Base-by-base conservation (phyloP, 176 grass and related monocot genomes). In the Musa itinerans region DNA sequence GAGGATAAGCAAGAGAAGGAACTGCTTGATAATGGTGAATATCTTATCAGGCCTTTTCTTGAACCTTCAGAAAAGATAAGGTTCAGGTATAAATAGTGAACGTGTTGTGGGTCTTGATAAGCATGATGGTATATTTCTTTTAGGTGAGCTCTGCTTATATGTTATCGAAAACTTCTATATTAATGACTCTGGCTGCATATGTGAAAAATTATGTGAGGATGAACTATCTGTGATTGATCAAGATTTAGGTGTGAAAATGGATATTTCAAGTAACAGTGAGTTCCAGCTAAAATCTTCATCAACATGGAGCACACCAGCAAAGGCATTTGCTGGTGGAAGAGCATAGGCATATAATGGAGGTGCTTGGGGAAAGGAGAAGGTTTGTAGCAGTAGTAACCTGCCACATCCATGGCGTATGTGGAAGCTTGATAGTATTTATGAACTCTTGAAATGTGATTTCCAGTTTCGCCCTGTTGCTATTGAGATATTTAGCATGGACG, bases 401-500 rank as follows among this genome's bases (percentile, higher is more conserved):
- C 91, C 88, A 64, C 96, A 99, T 80, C 89, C 88, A 48, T 99
- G 96, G 96, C 91, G 94, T 83, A 99, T 92, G 91, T 99, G 96
- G 96, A 99, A 99, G 79, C 83, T 99, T 65, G 96, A 99, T 85
- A 95, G 96, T 70, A 91, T 99, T 74, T 89, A 94, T 83, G 91
- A 99, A 78, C 85, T 99, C 78, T 79, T 99, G 50, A 99, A 94
- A 89, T 86, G 91, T 64, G 96, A 99, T 79, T 99, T 92, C 65
- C 91, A 99, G 78, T 89, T 99, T 68, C 86, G 96, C n/a, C 89
- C 96, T 48, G 96, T 99, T 81, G 96, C 96, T 76, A 92, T 99
- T 11, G 91, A 94, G 83, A 89, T 95, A 84, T 99, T 99, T 86
- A 99, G 96, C 76, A 99, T 94, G 96, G 96, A 99, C 77, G 96